Conservation (phyloP, 768 basidiomycete genomes). For the Lactarius vividus region DNA sequence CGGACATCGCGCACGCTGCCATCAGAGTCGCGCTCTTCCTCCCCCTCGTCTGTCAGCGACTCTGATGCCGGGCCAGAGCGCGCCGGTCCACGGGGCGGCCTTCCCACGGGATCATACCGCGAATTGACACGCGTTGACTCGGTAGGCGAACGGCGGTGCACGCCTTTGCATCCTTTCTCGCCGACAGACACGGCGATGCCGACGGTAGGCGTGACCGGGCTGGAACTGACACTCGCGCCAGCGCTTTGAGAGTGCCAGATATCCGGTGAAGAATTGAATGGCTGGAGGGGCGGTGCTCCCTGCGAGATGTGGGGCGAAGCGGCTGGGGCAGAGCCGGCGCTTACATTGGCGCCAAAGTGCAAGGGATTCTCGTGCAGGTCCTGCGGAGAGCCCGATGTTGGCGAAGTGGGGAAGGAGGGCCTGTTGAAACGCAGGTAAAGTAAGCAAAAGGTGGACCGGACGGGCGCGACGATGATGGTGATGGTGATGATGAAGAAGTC, state of each 20-base stretch:
- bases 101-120: slow-evolving; percentile 19
- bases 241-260: slow-evolving; percentile 15
- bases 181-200: not conserved
- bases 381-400: slow-evolving; percentile 9
- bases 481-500: not conserved
- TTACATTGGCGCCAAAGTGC: slow-evolving; percentile 8
- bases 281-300: not conserved
- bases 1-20: slow-evolving; percentile 22
- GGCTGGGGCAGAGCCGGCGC: slow-evolving; percentile 1
- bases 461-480: not conserved
- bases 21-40: slow-evolving; percentile 27
- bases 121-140: slow-evolving; percentile 14
- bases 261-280: slow-evolving; percentile 11
- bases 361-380: slow-evolving; percentile 9
- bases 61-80: slow-evolving; percentile 8
- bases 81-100: slow-evolving; percentile 3
- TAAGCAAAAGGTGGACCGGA: slow-evolving; percentile 4
- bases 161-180: slow-evolving; percentile 10
- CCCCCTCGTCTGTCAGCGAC: slow-evolving; percentile 20
- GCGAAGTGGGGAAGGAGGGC: slow-evolving; percentile 10
- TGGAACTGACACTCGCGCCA: slow-evolving; percentile 4
- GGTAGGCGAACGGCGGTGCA: slow-evolving; percentile 19
- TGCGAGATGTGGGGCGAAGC: slow-evolving; percentile 6
- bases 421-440: not conserved
- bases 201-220: slow-evolving; percentile 2